phyloP scores from a whole-genome alignment of 2,329 filamentous ascomycete genomes.

The Fusarium keratoplasticum region DNA sequence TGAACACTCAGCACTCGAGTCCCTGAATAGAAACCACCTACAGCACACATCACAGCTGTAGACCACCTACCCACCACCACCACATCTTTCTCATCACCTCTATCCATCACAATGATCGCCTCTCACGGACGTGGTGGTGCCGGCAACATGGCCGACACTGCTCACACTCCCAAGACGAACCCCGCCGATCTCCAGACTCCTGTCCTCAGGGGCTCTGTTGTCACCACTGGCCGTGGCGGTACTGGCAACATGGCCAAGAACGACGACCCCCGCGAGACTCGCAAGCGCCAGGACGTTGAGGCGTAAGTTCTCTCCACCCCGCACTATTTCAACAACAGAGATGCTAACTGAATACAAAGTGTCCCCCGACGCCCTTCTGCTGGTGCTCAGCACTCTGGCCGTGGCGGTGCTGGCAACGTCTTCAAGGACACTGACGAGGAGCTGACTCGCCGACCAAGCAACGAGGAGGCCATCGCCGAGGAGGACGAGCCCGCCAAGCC shows the following conservation, averaged over 20 bases:
- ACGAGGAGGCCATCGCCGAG: slow-evolving; percentile 48
- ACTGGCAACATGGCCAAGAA: slow-evolving; percentile 87
- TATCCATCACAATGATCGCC: slow-evolving; percentile 55
- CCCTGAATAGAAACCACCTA: not conserved
- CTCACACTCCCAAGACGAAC: slow-evolving; percentile 63
- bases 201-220: slow-evolving; percentile 82
- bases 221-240: slow-evolving; percentile 91
- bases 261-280: slow-evolving; percentile 78
- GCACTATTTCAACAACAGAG: too few relatives aligned
- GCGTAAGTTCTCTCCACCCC: slow-evolving; percentile 61
- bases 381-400: slow-evolving; percentile 74
- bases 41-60: not conserved
- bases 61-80: not conserved
- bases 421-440: slow-evolving; percentile 61
- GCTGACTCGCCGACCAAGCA: slow-evolving; percentile 43
- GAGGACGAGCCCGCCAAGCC: slow-evolving; percentile 29
- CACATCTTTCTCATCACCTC: not conserved
- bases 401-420: slow-evolving; percentile 81
- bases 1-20: not conserved
- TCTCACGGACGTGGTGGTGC: slow-evolving; percentile 84
- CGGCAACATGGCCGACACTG: slow-evolving; percentile 74
- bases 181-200: slow-evolving; percentile 81
- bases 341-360: slow-evolving; percentile 47
- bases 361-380: slow-evolving; percentile 66
- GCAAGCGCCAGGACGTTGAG: slow-evolving; percentile 85